A percentile compares a stretch with the other conserved stretches of the same genome.
Evolutionary conservation across 495 filamentous ascomycete species (phyloP).

Genomic region (Aspergillus ellipticus): DNA sequence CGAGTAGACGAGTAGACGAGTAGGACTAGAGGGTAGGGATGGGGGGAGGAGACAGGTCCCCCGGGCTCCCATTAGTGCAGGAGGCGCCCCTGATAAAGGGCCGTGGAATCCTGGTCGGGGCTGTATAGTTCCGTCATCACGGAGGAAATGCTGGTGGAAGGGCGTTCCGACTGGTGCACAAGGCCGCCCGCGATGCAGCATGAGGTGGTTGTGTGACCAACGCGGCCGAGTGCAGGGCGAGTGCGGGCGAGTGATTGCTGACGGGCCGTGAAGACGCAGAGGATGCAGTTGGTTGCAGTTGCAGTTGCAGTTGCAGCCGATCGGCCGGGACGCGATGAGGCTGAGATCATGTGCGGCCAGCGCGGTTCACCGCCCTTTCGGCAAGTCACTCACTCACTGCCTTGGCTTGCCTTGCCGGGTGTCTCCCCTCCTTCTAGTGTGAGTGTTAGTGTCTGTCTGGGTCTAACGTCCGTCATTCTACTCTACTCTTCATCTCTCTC

Average conservation of each 20-base stretch:
- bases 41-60: too few relatives aligned
- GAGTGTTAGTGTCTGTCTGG: too few relatives aligned
- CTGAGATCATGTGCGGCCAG: constrained; percentile 28
- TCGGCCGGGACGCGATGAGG: constrained; percentile 15
- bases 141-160: background rate
- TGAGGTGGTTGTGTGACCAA: constrained; percentile 7
- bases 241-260: too few relatives aligned
- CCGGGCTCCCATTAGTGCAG: too few relatives aligned
- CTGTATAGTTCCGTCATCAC: constrained; percentile 1
- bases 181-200: background rate
- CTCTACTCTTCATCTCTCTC: constrained; percentile 12
- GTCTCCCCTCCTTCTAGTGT: too few relatives aligned
- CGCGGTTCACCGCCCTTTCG: constrained; percentile 35
- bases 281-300: background rate
- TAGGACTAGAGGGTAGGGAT: too few relatives aligned
- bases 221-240: background rate
- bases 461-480: constrained; percentile 5
- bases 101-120: background rate
- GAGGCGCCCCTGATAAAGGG: background rate
- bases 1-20: too few relatives aligned
- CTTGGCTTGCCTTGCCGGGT: too few relatives aligned
- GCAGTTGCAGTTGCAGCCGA: background rate
- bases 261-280: too few relatives aligned
- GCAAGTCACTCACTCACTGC: too few relatives aligned
- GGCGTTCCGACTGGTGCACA: background rate